Evolutionary conservation across 176 grass and related monocot species (phyloP), one percentile per base, ranked within the genome.

Genomic region (Typha latifolia): DNA sequence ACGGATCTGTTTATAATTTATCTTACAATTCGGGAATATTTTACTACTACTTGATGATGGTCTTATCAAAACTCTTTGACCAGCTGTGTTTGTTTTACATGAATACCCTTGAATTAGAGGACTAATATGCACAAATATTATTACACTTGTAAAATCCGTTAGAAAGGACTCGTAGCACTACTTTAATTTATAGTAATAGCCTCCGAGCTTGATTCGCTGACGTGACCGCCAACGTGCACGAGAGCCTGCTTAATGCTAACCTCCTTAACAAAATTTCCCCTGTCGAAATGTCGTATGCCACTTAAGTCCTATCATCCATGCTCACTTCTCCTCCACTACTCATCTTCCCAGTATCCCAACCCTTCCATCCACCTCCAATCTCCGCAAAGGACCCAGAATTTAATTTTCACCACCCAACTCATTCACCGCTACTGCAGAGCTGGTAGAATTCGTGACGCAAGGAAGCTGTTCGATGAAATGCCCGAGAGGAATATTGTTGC

Each of bases 401-500:
- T 8, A 8, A 12, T 59, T 21, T 59, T 11, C n/a, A 19, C 16
- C 4, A 21, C 53, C n/a, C 16, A 59, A 11, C 53, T 59, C 53
- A 59, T 59, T 11, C 5, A 22, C 53, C 18, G 53, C 3, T 21
- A 22, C 16, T 59, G 53, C 53, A 6, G 53, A 65, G 52, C 51
- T 5, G 66, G 74, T 3, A 11, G 34, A 24, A 20, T 19, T 0
- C 1, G 27, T 49, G 68, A 48, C 23, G 71, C 81, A 3, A 21
- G 65, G 12, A 37, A 82, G 20, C 21, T 68, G 81, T 73, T 82
- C 10, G 81, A 79, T 11, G 79, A 70, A 84, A 87, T 68, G 61
- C 63, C 78, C 52, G 29, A 66, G 73, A 77, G 71, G 48, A 67
- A 84, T 8, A 51, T 87, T 15, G 81, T 87, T 1, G 8, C 84